Percentiles rank a stretch among this genome's conserved stretches.
phyloP scores from a whole-genome alignment of 2,329 filamentous ascomycete genomes.

The Epichloe gansuensis region DNA sequence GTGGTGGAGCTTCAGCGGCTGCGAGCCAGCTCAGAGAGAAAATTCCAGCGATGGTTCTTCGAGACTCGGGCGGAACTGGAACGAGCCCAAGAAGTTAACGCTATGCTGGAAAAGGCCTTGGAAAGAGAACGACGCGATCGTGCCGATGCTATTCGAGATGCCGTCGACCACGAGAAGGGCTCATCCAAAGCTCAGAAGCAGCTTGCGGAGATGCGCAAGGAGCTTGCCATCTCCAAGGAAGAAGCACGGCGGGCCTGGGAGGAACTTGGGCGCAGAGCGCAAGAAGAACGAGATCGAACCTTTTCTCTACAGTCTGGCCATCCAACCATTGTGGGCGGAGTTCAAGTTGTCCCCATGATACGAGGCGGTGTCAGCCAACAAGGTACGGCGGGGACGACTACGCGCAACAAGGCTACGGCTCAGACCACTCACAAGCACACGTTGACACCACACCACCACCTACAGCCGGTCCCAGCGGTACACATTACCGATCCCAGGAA shows the following conservation, averaged over 20 bases:
- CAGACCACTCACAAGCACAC: conserved; percentile 29
- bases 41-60: conserved; percentile 98
- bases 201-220: conserved; percentile 81
- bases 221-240: conserved; percentile 88
- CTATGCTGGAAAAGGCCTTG: conserved; percentile 64
- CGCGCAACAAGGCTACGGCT: conserved; percentile 17
- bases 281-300: conserved; percentile 82
- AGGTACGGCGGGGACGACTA: conserved; percentile 30
- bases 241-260: conserved; percentile 95
- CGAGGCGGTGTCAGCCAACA: conserved; percentile 51
- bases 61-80: conserved; percentile 86
- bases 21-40: conserved; percentile 87
- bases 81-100: conserved; percentile 69
- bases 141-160: conserved; percentile 53
- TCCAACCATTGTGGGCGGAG: conserved; percentile 79
- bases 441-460: conserved; percentile 26
- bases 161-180: conserved; percentile 55
- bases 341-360: conserved; percentile 90
- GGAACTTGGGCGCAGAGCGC: conserved; percentile 83
- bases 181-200: conserved; percentile 67
- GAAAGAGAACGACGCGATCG: conserved; percentile 60
- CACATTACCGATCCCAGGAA: conserved; percentile 15
- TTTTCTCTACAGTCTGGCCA: conserved; percentile 76
- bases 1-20: conserved; percentile 92
- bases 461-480: conserved; percentile 15